phyloP scores from a whole-genome alignment of 192 early-diverging fungal genomes.

The Entomortierella beljakovae region DNA sequence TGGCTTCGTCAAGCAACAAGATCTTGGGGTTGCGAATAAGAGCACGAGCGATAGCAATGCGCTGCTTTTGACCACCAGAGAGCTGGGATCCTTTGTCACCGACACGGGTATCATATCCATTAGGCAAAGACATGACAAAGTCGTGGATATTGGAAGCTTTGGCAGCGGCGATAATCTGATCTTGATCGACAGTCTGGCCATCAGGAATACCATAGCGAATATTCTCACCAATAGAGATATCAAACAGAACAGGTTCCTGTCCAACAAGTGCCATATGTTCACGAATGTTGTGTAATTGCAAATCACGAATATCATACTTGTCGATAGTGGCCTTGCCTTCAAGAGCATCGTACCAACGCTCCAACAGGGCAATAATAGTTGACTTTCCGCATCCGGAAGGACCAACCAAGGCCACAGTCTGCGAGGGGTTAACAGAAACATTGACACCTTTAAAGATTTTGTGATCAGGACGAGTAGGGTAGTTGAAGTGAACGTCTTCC shows the following conservation, averaged over 20 bases:
- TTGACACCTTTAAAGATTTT: slow-evolving; percentile 66
- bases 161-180: slow-evolving; percentile 61
- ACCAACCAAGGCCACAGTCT: slow-evolving; percentile 88
- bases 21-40: slow-evolving; percentile 75
- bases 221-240: slow-evolving; percentile 69
- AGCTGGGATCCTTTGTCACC: slow-evolving; percentile 71
- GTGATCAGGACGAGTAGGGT: slow-evolving; percentile 69
- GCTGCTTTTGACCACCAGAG: slow-evolving; percentile 77
- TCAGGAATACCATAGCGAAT: slow-evolving; percentile 67
- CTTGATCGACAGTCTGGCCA: slow-evolving; percentile 55
- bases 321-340: slow-evolving; percentile 73
- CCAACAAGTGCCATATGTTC: slow-evolving; percentile 79
- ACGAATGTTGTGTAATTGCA: slow-evolving; percentile 74
- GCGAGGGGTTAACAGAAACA: slow-evolving; percentile 63
- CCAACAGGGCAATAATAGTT: slow-evolving; percentile 53
- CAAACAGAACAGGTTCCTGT: slow-evolving; percentile 72
- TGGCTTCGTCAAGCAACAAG: slow-evolving; percentile 88
- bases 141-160: slow-evolving; percentile 67
- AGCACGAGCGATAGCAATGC: slow-evolving; percentile 80
- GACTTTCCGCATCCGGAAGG: slow-evolving; percentile 85
- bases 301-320: slow-evolving; percentile 65
- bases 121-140: slow-evolving; percentile 60
- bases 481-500: slow-evolving; percentile 70
- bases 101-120: slow-evolving; percentile 71
- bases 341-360: slow-evolving; percentile 57